These are phyloP conservation scores for Condylostoma magnum DNA, from an alignment of 169 alveolate genomes.

Conservation along the genomic window DNA sequence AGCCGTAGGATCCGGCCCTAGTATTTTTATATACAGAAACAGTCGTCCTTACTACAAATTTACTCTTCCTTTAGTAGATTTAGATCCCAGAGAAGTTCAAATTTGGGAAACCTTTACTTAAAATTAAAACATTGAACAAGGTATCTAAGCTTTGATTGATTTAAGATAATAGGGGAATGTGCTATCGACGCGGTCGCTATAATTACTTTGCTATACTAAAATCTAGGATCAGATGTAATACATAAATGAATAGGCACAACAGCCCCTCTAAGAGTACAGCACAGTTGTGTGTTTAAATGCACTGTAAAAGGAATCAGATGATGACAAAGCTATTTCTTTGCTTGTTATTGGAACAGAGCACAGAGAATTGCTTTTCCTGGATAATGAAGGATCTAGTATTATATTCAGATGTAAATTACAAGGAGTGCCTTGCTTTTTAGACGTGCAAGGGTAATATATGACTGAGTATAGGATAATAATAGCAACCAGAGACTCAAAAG, in stretches of 20 bases:
- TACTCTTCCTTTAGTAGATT: slow-evolving; percentile 28
- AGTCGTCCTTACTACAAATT: slow-evolving; percentile 36
- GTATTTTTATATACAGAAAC: slow-evolving; percentile 32
- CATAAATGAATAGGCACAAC: background rate
- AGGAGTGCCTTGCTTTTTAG: slow-evolving; percentile 33
- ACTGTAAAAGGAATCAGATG: background rate
- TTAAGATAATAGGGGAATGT: background rate
- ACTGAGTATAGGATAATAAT: slow-evolving; percentile 50
- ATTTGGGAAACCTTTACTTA: slow-evolving; percentile 30
- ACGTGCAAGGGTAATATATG: slow-evolving; percentile 17
- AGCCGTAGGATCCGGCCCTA: slow-evolving; percentile 37
- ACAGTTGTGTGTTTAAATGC: background rate
- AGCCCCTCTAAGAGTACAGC: background rate
- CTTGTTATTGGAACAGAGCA: slow-evolving; percentile 39
- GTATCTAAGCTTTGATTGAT: background rate
- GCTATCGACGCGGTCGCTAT: background rate
- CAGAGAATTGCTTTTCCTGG: slow-evolving; percentile 12
- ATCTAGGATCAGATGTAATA: background rate
- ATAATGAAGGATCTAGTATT: slow-evolving; percentile 16
- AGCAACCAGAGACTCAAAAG: slow-evolving; percentile 63
- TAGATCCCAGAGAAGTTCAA: slow-evolving; percentile 1
- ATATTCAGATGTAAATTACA: background rate
- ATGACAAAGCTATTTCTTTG: slow-evolving; percentile 29
- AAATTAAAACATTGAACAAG: background rate
- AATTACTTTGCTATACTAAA: background rate